phyloP scores from a whole-genome alignment of 192 early-diverging fungal genomes.

The Oehlia diaphana region DNA sequence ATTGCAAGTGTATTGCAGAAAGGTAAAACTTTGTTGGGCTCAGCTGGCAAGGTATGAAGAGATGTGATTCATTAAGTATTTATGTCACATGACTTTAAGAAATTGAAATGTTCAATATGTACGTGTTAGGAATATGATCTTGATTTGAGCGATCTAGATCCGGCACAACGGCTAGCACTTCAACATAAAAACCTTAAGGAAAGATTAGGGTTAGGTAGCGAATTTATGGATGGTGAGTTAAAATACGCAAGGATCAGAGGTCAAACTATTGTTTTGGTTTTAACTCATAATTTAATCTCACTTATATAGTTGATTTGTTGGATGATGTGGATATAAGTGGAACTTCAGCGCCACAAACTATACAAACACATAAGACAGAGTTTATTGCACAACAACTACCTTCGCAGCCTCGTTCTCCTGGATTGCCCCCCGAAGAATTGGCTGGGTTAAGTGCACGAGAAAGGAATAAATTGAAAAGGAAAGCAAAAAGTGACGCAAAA shows the following conservation, averaged over 20 bases:
- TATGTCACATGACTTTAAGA: background rate
- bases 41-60: constrained; percentile 66
- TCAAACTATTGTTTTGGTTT: background rate
- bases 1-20: constrained; percentile 77
- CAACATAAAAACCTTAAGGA: constrained; percentile 83
- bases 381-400: constrained; percentile 34
- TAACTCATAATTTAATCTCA: background rate
- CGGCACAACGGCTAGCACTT: constrained; percentile 75
- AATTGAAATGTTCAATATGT: background rate
- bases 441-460: constrained; percentile 87
- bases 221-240: constrained; percentile 79
- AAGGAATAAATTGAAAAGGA: constrained; percentile 85
- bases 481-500: constrained; percentile 76
- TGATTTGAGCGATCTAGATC: constrained; percentile 74
- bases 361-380: constrained; percentile 32
- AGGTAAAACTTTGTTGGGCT: constrained; percentile 78
- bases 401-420: constrained; percentile 32
- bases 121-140: constrained; percentile 78
- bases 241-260: background rate
- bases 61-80: background rate
- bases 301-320: constrained; percentile 71
- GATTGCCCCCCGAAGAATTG: constrained; percentile 52
- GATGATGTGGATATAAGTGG: constrained; percentile 77
- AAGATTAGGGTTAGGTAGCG: constrained; percentile 81
- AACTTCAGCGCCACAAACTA: constrained; percentile 31